Conservation (phyloP, 2,329 filamentous ascomycete genomes). For the Pseudogymnoascus sp. region DNA sequence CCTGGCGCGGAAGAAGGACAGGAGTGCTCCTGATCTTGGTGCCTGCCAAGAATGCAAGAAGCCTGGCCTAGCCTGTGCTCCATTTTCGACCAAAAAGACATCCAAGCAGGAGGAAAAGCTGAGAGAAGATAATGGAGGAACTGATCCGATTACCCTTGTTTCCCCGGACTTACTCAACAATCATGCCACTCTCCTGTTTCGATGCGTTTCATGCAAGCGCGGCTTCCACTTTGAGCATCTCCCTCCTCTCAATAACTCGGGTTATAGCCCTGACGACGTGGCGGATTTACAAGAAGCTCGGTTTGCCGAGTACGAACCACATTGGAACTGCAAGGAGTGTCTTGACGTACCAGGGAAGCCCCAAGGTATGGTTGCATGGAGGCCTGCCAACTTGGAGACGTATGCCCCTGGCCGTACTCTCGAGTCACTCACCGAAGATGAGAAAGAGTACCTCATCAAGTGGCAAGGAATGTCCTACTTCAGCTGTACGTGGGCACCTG, state of each 20-base stretch:
- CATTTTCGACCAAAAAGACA: constrained; percentile 68
- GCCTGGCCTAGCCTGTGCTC: constrained; percentile 59
- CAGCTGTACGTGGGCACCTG: constrained; percentile 79
- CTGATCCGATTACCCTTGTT: constrained; percentile 67
- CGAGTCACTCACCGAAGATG: constrained; percentile 58
- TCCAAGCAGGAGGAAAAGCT: constrained; percentile 77
- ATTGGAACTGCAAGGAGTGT: constrained; percentile 80
- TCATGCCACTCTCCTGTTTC: constrained; percentile 67
- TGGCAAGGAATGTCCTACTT: constrained; percentile 78
- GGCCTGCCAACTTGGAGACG: constrained; percentile 54
- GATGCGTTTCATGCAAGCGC: constrained; percentile 69
- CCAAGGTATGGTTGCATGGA: constrained; percentile 79
- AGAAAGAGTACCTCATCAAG: constrained; percentile 89
- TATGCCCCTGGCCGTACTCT: constrained; percentile 47
- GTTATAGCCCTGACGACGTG: constrained; percentile 32
- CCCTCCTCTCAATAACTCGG: constrained; percentile 36
- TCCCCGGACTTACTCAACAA: constrained; percentile 64
- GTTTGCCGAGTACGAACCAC: constrained; percentile 63
- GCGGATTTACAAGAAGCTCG: constrained; percentile 51
- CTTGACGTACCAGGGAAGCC: constrained; percentile 58
- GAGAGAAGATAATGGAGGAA: constrained; percentile 68
- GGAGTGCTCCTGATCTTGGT: constrained; percentile 60
- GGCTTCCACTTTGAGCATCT: constrained; percentile 83
- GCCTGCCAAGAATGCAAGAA: constrained; percentile 64
- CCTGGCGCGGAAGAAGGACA: constrained; percentile 59